Percentiles rank a stretch among this genome's conserved stretches.
Evolutionary conservation across 192 early-diverging fungal species (phyloP).

Genomic region (Entrophospora sp.): DNA sequence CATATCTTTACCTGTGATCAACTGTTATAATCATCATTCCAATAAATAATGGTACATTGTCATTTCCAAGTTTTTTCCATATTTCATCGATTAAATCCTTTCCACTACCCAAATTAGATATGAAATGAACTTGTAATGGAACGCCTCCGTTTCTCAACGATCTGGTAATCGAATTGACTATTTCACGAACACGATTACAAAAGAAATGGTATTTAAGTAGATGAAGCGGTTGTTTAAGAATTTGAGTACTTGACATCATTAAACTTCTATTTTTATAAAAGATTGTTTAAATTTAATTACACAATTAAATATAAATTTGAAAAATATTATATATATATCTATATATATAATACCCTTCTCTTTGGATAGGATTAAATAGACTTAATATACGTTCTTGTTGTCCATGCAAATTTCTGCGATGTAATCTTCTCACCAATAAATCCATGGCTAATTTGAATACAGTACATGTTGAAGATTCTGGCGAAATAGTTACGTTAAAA

Average conservation of each 20-base stretch:
- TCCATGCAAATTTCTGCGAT: neutral
- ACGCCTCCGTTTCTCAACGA: slow-evolving; percentile 1
- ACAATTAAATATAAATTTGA: neutral
- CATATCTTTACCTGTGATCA: slow-evolving; percentile 1
- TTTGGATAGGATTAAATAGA: neutral
- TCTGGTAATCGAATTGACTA: neutral
- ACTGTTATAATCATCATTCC: slow-evolving; percentile 7
- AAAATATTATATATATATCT: neutral
- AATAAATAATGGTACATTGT: neutral
- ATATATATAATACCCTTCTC: neutral
- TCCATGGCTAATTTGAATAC: slow-evolving; percentile 18
- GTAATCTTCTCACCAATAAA: slow-evolving; percentile 3
- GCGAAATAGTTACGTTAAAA: neutral
- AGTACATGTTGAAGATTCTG: slow-evolving; percentile 10
- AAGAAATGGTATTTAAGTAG: slow-evolving; percentile 21
- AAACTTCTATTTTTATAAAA: neutral
- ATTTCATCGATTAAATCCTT: slow-evolving; percentile 12
- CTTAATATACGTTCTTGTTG: slow-evolving; percentile 8
- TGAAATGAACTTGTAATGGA: slow-evolving; percentile 18
- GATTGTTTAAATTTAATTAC: neutral
- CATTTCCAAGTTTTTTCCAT: slow-evolving; percentile 9
- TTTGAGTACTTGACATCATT: neutral
- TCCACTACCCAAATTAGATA: neutral
- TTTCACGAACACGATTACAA: slow-evolving; percentile 11
- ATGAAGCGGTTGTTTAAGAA: slow-evolving; percentile 8